Evolutionary conservation across 2,329 filamentous ascomycete species (phyloP).

Genomic region (Coniella lustricola): DNA sequence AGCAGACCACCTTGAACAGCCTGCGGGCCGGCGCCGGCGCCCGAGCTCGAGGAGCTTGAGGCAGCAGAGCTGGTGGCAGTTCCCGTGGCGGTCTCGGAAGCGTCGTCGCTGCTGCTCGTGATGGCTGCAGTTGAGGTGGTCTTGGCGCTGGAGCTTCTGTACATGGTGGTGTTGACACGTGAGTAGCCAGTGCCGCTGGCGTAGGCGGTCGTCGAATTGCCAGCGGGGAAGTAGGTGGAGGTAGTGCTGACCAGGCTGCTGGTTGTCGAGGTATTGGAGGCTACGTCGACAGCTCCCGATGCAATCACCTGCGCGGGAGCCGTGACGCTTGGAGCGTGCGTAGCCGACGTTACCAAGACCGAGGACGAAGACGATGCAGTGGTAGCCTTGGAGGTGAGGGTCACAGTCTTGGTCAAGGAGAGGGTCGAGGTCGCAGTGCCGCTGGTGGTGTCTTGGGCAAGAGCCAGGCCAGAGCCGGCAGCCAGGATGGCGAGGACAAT

Average conservation of each 20-base stretch:
- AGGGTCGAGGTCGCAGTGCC: conserved; percentile 38
- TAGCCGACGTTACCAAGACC: neutral
- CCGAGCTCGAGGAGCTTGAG: conserved; percentile 20
- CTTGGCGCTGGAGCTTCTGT: neutral
- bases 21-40: conserved; percentile 5
- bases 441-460: conserved; percentile 24
- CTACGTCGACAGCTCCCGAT: conserved; percentile 4
- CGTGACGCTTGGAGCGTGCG: conserved; percentile 33
- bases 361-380: conserved; percentile 24
- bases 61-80: conserved; percentile 23
- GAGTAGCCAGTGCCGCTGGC: conserved; percentile 16
- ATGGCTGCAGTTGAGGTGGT: conserved; percentile 4
- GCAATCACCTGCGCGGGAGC: conserved; percentile 22
- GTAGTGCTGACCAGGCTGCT: conserved; percentile 22
- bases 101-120: neutral
- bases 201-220: conserved; percentile 27
- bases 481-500: conserved; percentile 36
- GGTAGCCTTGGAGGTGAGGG: conserved; percentile 42
- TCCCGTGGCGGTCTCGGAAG: conserved; percentile 3
- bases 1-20: conserved; percentile 13
- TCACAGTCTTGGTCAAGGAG: conserved; percentile 38
- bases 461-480: conserved; percentile 30
- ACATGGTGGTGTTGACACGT: conserved; percentile 1
- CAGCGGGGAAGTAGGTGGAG: conserved; percentile 24
- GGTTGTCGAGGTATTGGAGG: conserved; percentile 20